Evolutionary conservation across 1,284 basidiomycete species (phyloP), one percentile per base, ranked within the genome.

Genomic region (Leccinum griseonigrum): DNA sequence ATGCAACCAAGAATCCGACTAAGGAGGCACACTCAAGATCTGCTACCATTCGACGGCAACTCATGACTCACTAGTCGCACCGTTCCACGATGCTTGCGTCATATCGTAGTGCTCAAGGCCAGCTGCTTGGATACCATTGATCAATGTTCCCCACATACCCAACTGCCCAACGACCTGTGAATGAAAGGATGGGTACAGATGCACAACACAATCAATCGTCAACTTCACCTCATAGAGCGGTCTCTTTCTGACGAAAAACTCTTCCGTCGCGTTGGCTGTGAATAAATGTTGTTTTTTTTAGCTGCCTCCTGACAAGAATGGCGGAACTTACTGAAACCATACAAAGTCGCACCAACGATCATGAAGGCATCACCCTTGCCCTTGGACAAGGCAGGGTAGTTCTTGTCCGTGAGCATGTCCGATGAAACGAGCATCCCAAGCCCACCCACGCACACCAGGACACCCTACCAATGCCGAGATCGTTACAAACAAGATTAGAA

Each of bases 351-450:
- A 29, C 91, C 92, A 58, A 89, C 81, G 62, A 94, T 83, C 90
- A 94, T 94, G 73, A 93, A 92, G 31, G 82, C 85, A 71, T 94
- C 92, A n/a, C 93, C 92, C 72, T 90, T 90, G 53, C 84, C 88
- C 69, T 83, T 83, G 68, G 76, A 79, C 9, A 84, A 67, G 7
- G 91, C 86, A n/a, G 81, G 74, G 76, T 83, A 91, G 72, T 86
- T 81, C 74, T 91, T 91, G 63, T 85, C 77, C 31, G 89, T 91
- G 57, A 91, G 71, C 67, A 86, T 76, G 66, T 92, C 91, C 5
- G 88, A 88, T 3, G 79, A 80, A 40, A 94, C 90, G 57, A 93
- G 86, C 75, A 94, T 75, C 4, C 87, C 92, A 32, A 94, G 81
- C 2, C 92, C 92, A 38, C 78, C 84, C 48, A 94, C 72, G 71